Conservation (phyloP, 148 eudicot genomes). For the Selenicereus undatus region DNA sequence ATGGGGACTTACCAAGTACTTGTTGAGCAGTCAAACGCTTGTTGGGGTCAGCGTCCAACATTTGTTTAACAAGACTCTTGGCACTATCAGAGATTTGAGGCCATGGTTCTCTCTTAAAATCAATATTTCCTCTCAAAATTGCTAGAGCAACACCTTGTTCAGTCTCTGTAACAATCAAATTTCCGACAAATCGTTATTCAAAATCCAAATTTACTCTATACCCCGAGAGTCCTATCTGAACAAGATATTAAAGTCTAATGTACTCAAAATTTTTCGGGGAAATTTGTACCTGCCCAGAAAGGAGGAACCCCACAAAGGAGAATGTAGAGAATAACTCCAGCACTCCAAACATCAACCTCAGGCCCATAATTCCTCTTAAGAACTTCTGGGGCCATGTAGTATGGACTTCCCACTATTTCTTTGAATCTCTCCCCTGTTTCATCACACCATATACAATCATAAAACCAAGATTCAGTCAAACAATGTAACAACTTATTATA, state of each 20-base stretch:
- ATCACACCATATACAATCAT: not conserved
- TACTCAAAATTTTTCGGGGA: not conserved
- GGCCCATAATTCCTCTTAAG: slow-evolving; percentile 81
- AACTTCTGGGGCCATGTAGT: slow-evolving; percentile 96
- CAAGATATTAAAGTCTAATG: no score
- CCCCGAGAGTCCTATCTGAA: no score
- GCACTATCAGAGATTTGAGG: slow-evolving; percentile 85
- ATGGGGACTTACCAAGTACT: slow-evolving; percentile 67
- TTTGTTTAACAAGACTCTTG: slow-evolving; percentile 69
- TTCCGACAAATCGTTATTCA: not conserved
- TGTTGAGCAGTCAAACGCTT: slow-evolving; percentile 84
- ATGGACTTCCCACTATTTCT: slow-evolving; percentile 91
- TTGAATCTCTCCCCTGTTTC: slow-evolving; percentile 65
- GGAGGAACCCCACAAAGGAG: slow-evolving; percentile 91
- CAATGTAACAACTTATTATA: not conserved
- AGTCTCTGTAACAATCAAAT: slow-evolving; percentile 44
- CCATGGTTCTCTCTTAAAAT: slow-evolving; percentile 93
- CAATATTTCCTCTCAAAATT: slow-evolving; percentile 64
- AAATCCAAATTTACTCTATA: not conserved
- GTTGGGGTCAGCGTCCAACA: slow-evolving; percentile 74
- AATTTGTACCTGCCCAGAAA: slow-evolving; percentile 78
- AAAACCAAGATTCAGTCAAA: slow-evolving; percentile 2
- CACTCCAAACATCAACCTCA: slow-evolving; percentile 91
- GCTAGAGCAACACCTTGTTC: slow-evolving; percentile 95
- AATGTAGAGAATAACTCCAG: slow-evolving; percentile 84